These are phyloP conservation scores for Teunomyces funiuensis DNA, from an alignment of 805 yeast genomes.

Conservation along the genomic window DNA sequence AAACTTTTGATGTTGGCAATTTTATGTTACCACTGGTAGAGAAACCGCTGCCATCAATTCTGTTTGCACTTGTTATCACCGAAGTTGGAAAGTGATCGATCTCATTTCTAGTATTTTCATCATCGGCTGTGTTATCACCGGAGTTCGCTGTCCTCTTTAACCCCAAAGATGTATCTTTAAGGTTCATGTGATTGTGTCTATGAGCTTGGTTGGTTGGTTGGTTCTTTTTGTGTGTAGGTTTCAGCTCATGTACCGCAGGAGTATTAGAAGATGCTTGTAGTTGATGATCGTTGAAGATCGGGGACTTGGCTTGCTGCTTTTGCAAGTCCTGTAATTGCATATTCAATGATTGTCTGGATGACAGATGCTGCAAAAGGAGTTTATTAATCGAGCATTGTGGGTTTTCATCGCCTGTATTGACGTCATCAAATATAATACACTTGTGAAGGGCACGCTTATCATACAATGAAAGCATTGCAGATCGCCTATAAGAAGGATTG, in stretches of 20 bases:
- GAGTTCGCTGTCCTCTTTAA: conserved; percentile 29
- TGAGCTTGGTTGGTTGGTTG: conserved; percentile 14
- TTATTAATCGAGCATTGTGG: conserved; percentile 41
- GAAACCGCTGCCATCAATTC: conserved; percentile 35
- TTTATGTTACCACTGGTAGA: conserved; percentile 49
- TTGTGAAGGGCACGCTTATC: conserved; percentile 38
- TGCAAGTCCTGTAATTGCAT: conserved; percentile 25
- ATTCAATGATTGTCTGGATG: conserved; percentile 34
- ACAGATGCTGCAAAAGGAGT: conserved; percentile 37
- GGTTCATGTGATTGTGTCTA: conserved; percentile 36
- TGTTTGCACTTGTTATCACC: background rate
- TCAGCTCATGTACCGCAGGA: background rate
- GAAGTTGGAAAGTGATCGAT: conserved; percentile 7
- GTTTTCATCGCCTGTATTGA: conserved; percentile 24
- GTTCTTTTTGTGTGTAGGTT: conserved; percentile 1
- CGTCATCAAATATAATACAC: conserved; percentile 31
- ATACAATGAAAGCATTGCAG: conserved; percentile 46
- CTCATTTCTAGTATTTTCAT: conserved; percentile 6
- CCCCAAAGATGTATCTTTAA: conserved; percentile 40
- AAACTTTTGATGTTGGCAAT: conserved; percentile 49
- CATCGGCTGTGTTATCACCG: conserved; percentile 5
- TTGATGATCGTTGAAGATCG: conserved; percentile 6
- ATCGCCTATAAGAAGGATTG: conserved; percentile 43
- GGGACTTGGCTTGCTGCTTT: conserved; percentile 12
- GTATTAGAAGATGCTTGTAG: conserved; percentile 2